Percentiles rank a stretch among this genome's conserved stretches.
These are phyloP conservation scores for Zopfia rhizophila DNA, from an alignment of 2,329 filamentous ascomycete species.

Conservation along the genomic window DNA sequence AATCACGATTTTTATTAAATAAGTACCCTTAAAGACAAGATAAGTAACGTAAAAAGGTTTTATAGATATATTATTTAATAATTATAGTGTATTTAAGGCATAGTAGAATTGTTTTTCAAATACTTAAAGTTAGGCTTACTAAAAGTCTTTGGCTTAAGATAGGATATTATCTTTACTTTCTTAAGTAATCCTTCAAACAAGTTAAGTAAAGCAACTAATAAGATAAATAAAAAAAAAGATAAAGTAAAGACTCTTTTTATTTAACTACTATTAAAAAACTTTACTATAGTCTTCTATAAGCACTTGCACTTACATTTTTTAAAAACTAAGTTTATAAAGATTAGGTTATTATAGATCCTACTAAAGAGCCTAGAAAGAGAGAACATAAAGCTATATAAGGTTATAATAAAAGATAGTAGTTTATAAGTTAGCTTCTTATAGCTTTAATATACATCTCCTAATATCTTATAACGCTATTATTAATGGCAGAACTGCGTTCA, in stretches of 20 bases:
- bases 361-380: constrained; percentile 4
- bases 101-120: constrained; percentile 6
- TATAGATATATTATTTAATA: constrained; percentile 1
- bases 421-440: constrained; percentile 1
- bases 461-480: constrained; percentile 8
- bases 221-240: constrained; percentile 4
- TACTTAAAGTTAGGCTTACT: background rate
- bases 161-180: constrained; percentile 1
- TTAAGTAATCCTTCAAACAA: background rate
- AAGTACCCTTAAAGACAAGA: constrained; percentile 2
- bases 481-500: constrained; percentile 7
- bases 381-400: background rate
- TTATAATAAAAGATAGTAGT: constrained; percentile 3
- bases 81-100: constrained; percentile 2
- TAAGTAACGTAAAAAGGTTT: background rate
- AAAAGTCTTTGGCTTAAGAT: constrained; percentile 3
- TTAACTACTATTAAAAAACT: background rate
- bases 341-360: background rate
- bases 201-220: background rate
- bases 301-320: constrained; percentile 2
- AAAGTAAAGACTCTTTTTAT: constrained; percentile 6
- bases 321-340: background rate
- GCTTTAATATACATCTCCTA: background rate
- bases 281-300: constrained; percentile 1
- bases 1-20: background rate